Evolutionary conservation across 1,139 yeast genomes (phyloP), one percentile per base, ranked within the genome.

Genomic region (Nakaseomyces sp.): DNA sequence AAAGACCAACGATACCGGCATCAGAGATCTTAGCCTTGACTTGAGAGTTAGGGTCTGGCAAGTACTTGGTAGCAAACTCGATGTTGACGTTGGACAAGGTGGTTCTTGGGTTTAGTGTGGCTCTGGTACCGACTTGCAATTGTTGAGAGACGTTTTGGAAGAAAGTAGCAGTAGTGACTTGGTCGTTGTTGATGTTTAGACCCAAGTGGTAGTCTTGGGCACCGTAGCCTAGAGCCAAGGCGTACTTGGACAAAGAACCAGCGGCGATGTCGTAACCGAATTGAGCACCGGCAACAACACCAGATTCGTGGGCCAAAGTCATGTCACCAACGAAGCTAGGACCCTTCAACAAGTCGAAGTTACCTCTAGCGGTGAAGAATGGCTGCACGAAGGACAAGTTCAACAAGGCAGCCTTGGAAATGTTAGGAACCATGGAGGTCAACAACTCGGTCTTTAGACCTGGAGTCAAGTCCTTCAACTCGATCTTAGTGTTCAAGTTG

Each of bases 21-120:
- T 91, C 96, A 66, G 95, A 91, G 63, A 93, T 79, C 81, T 89
- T 91, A 59, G 95, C 97, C 82, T 89, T 89, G 68, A 88, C 84
- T 64, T 85, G 88, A 55, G 96, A 81, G 55, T 93, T 67, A 49
- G 76, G 69, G 73, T 91, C 97, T 65, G 91, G 79, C 58, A 76
- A 73, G 79, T 91, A 91, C 79, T 87, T 89, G 69, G 96, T 80
- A 61, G 96, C 98, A 58, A 89, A 86, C 76, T 93, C 98, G 63
- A 93, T 81, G 59, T 80, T 85, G 52, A 78, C 78, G 66, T 76
- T 76, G 57, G 44, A 42, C 18, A 85, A 78, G 63, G 72, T 73
- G 52, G 85, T 73, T 68, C 85, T 80, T 56, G 95, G 81, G 74
- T 89, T 96, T 82, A 93, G 87, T 58, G 93, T 81, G 63, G 96